These are phyloP conservation scores for Calonectria montana DNA, from an alignment of 2,329 filamentous ascomycete species.

Conservation along the genomic window DNA sequence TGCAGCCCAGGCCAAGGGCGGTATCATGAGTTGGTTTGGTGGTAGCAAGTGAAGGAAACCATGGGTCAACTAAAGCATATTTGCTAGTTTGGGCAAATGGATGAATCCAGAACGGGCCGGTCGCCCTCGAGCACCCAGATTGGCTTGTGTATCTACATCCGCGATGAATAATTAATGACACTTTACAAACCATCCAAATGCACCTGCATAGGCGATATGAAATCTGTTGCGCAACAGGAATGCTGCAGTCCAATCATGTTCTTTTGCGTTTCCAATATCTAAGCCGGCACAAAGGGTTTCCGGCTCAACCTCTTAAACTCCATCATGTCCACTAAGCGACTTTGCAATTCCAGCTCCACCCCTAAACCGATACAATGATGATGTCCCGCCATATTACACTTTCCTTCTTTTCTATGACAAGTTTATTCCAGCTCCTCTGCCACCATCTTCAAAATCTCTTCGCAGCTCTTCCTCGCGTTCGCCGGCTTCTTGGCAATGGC, in stretches of 20 bases:
- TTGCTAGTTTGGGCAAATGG: background rate
- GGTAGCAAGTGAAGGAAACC: conserved; percentile 52
- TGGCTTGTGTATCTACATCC: conserved; percentile 12
- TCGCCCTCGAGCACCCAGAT: conserved; percentile 9
- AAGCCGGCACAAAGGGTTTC: background rate
- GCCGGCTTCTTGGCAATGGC: conserved; percentile 84
- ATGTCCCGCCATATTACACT: background rate
- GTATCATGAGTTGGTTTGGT: conserved; percentile 88
- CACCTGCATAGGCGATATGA: background rate
- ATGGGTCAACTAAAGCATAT: background rate
- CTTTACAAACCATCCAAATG: background rate
- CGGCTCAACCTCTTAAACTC: conserved; percentile 18
- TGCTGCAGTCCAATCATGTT: conserved; percentile 1
- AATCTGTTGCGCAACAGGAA: background rate
- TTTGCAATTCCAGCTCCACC: conserved; percentile 7
- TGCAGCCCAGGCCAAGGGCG: conserved; percentile 84
- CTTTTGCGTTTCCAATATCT: conserved; percentile 15
- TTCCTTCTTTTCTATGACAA: background rate
- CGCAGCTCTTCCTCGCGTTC: conserved; percentile 79
- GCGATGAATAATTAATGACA: conserved; percentile 14
- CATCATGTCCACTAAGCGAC: conserved; percentile 10
- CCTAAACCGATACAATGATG: background rate
- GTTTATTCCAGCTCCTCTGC: conserved; percentile 59
- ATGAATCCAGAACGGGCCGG: background rate
- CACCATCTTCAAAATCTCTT: conserved; percentile 87